Conservation (phyloP, 1,284 basidiomycete genomes). For the Apiotrichum veenhuisii region DNA sequence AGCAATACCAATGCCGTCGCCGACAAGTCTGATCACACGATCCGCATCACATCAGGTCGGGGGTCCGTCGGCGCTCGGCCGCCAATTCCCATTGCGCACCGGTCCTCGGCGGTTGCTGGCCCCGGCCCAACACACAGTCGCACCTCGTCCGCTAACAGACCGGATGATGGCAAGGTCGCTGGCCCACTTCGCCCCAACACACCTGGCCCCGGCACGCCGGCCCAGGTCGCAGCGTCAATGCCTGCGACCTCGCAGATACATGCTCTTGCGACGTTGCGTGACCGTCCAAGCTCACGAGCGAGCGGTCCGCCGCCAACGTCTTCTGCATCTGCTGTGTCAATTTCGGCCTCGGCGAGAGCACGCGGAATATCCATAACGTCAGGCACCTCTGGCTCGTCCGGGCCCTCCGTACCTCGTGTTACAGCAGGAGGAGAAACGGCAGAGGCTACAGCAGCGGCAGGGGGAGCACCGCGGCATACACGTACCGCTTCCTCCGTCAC, state of each 20-base stretch:
- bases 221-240: not conserved
- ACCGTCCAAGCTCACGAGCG: not conserved
- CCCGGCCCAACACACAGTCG: not conserved
- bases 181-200: not conserved
- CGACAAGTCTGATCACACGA: not conserved
- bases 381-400: conserved; percentile 1
- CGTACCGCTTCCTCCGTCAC: not conserved
- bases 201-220: not conserved
- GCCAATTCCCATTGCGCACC: not conserved
- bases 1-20: not conserved
- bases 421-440: not conserved
- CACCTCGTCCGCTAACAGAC: not conserved
- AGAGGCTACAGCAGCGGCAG: not conserved
- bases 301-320: not conserved
- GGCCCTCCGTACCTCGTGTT: not conserved
- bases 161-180: not conserved
- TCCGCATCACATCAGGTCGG: not conserved
- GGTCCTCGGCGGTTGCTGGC: not conserved
- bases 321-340: not conserved
- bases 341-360: not conserved
- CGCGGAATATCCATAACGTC: conserved; percentile 3
- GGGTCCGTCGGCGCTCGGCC: not conserved
- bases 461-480: not conserved
- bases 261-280: not conserved
- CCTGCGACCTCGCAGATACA: not conserved